Base-by-base conservation (phyloP, 306 rosid genomes). In the Cucumis melo region DNA sequence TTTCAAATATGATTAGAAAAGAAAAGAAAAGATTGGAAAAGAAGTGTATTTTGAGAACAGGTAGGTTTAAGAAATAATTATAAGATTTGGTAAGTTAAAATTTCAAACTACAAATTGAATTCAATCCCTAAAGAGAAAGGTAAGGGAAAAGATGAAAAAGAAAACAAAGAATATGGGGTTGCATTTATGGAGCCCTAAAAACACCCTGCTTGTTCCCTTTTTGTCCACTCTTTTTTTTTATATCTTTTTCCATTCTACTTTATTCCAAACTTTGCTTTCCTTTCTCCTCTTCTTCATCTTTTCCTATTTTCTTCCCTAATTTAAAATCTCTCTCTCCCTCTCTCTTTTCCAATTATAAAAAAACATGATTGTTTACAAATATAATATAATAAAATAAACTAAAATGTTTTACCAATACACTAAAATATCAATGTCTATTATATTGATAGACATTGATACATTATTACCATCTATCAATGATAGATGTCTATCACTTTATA, bases 191-290 rank as follows among this genome's bases (percentile, higher is more conserved):
- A 67, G 53, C 74, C 74, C 53, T 67, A 67, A 42, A 67, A 68
- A 68, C 74, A 19, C 74, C 74, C 55, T 68, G 36, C n/a, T 68
- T 68, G 56, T 42, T 68, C 74, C 56, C 55, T 44, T 68, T 67
- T 68, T 68, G 74, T 68, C 74, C 74, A 68, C 74, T 68, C 56
- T 68, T 44, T 68, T 68, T 44, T 68, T 68, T 68, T 0, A 67
- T 68, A 11, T 44, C 7, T 68, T 68, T 41, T 41, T 64, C 74
- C 74, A 68, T 68, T 42, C 74, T 10, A 67, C 51, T 42, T 67
- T 67, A 67, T 67, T 67, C 54, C 68, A 62, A 62, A 62, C 44
- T 62, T 62, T 62, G 19, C 38, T 14, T 27, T 24, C 2, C 54
- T 19, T 24, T 27, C 5, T 62, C 20, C 8, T 29, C 1, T 32